Conservation (phyloP, 2,329 filamentous ascomycete genomes). For the Aspergillus amoenus region DNA sequence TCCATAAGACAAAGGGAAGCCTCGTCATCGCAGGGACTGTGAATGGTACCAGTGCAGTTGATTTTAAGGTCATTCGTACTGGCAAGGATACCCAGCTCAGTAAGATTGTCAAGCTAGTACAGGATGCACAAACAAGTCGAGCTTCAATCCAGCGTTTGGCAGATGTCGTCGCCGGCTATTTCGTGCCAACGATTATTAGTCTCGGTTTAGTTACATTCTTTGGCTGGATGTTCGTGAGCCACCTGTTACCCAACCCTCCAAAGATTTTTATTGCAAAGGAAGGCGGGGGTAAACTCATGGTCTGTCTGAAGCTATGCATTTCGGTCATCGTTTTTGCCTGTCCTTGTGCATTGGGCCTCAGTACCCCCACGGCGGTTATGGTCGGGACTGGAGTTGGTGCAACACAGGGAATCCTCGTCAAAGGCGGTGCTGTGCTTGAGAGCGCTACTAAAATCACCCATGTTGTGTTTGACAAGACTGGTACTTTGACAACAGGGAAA, state of each 20-base stretch:
- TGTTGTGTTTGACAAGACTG: constrained; percentile 93
- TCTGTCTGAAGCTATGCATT: constrained; percentile 95
- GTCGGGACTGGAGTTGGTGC: constrained; percentile 97
- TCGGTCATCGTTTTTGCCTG: constrained; percentile 98
- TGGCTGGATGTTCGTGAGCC: constrained; percentile 92
- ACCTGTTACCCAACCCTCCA: constrained; percentile 79
- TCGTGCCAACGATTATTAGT: constrained; percentile 83
- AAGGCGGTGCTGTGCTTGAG: constrained; percentile 90
- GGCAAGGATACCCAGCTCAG: constrained; percentile 95
- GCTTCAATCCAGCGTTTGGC: constrained; percentile 93
- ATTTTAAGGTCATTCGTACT: constrained; percentile 88
- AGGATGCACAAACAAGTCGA: constrained; percentile 90
- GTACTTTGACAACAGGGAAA: constrained; percentile 88
- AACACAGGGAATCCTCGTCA: constrained; percentile 95
- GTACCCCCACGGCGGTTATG: constrained; percentile 97
- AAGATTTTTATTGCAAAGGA: constrained; percentile 77
- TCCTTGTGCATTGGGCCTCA: constrained; percentile 91
- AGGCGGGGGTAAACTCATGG: constrained; percentile 90
- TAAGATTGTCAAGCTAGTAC: constrained; percentile 97
- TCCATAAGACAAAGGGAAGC: constrained; percentile 80
- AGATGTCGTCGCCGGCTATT: constrained; percentile 87
- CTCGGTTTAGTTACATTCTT: constrained; percentile 84
- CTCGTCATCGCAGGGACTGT: constrained; percentile 89
- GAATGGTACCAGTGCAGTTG: constrained; percentile 86
- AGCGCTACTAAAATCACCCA: constrained; percentile 86